Evolutionary conservation across 1,139 yeast species (phyloP), one percentile per base, ranked within the genome.

Genomic region (Blastobotrys malaysiensis): DNA sequence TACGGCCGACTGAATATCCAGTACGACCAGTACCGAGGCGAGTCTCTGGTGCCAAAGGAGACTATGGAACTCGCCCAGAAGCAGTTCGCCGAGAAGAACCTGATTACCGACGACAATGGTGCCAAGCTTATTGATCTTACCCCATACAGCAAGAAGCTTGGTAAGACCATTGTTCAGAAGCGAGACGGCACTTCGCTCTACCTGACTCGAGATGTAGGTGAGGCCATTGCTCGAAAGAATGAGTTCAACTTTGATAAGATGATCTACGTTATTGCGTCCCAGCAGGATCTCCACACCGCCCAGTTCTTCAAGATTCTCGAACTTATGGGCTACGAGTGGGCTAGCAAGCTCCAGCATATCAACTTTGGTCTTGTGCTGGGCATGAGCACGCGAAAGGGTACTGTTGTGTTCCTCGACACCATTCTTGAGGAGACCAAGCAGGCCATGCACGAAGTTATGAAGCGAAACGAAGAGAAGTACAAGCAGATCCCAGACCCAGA

Each of bases 341-440:
- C 97, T 49, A 76, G 81, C 62, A 79, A 78, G 56, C 77, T 93
- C 66, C 80, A 79, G 64, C 98, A 90, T 71, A 82, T 95, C 65
- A 93, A 88, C 75, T 95, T 90, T 66, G 99, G 99, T 73, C 86
- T 95, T 95, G 99, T 95, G 54, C 88, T 83, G 69, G 99, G 99
- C 65, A 95, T 95, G 99, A 87, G 96, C 39, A 93, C 99, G 58
- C 86, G 99, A 78, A 88, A 85, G 75, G 99, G 99, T 64, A 95
- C 97, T 45, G 99, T 95, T 60, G 99, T 95, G 13, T 95, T 95
- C 79, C 80, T 95, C 68, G 97, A 93, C 73, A 87, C 84, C 68
- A 95, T 95, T 64, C 78, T 95, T 65, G 95, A 93, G 73, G 97
- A 90, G 72, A 91, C 97, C 59, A 88, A 88, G 76, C 93, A 87